These are phyloP conservation scores for Plasmodium gaboni DNA, from an alignment of 169 alveolate species.

Conservation along the genomic window DNA sequence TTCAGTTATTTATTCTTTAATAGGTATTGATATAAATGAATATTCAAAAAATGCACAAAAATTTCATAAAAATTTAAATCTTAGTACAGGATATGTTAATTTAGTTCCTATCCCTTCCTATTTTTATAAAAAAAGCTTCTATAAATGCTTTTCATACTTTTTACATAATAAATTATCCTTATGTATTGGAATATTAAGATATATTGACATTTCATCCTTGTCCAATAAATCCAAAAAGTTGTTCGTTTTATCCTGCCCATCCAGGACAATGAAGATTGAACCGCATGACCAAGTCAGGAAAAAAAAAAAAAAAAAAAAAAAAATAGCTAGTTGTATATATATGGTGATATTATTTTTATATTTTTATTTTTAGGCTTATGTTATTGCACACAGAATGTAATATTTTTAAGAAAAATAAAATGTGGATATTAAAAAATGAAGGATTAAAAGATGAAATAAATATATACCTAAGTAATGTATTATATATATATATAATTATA, in stretches of 20 bases:
- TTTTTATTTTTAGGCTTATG: slow-evolving; percentile 71
- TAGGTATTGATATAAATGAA: slow-evolving; percentile 68
- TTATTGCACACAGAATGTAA: slow-evolving; percentile 43
- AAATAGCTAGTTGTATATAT: not conserved
- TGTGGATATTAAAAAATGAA: not conserved
- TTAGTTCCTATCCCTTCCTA: slow-evolving; percentile 68
- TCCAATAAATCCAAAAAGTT: slow-evolving; percentile 33
- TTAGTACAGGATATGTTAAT: slow-evolving; percentile 48
- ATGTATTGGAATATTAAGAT: slow-evolving; percentile 67
- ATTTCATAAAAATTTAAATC: slow-evolving; percentile 57
- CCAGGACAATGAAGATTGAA: slow-evolving; percentile 71
- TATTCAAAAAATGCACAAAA: slow-evolving; percentile 42
- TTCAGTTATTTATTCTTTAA: slow-evolving; percentile 77
- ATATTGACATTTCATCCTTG: slow-evolving; percentile 57
- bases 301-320: not conserved
- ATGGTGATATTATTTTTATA: not conserved
- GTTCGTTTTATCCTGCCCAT: slow-evolving; percentile 59
- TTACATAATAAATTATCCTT: slow-evolving; percentile 47
- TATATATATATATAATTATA: not conserved
- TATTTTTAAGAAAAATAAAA: slow-evolving; percentile 5
- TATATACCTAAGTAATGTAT: not conserved
- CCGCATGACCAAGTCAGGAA: slow-evolving; percentile 50
- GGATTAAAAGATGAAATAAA: no score
- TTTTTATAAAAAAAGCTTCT: slow-evolving; percentile 62
- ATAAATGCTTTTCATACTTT: slow-evolving; percentile 68